A percentile compares a stretch with the other conserved stretches of the same genome.
These are phyloP conservation scores for Scheffersomyces amazonensis DNA, from an alignment of 805 yeast species.

Conservation along the genomic window DNA sequence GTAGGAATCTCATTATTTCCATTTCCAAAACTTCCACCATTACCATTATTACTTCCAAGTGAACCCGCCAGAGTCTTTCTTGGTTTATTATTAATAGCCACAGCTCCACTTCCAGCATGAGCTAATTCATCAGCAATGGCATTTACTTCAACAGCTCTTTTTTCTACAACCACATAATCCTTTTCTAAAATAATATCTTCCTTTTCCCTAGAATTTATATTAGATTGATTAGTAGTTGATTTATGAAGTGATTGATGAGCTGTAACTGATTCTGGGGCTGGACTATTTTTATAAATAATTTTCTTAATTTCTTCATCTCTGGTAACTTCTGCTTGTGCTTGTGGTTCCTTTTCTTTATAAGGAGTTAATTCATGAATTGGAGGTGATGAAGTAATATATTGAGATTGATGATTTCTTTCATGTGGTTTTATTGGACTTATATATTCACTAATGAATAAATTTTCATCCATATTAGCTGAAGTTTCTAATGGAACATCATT, in stretches of 20 bases:
- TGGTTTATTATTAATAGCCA: constrained; percentile 34
- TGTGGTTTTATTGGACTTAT: constrained; percentile 42
- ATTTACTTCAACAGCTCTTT: constrained; percentile 91
- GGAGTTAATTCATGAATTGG: neutral
- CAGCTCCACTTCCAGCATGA: constrained; percentile 51
- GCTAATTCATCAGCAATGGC: constrained; percentile 93
- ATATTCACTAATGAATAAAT: constrained; percentile 82
- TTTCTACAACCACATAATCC: constrained; percentile 93
- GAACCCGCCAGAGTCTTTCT: constrained; percentile 28
- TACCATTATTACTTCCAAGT: constrained; percentile 16
- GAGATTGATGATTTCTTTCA: constrained; percentile 15
- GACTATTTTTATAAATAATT: constrained; percentile 42
- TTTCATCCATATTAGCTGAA: constrained; percentile 63
- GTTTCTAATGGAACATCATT: constrained; percentile 60
- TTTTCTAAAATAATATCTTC: constrained; percentile 61
- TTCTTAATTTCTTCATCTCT: constrained; percentile 46
- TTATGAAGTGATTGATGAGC: constrained; percentile 11
- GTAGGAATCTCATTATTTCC: constrained; percentile 5
- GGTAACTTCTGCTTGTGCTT: neutral
- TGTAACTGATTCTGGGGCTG: constrained; percentile 35
- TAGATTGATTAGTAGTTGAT: constrained; percentile 5
- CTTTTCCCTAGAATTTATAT: constrained; percentile 10
- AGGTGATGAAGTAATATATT: constrained; percentile 10
- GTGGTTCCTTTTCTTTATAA: neutral
- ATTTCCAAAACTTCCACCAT: no score